Percentiles rank a stretch among this genome's conserved stretches.
These are phyloP conservation scores for Fusarium lyarnte DNA, from an alignment of 2,329 filamentous ascomycete genomes.

Conservation along the genomic window DNA sequence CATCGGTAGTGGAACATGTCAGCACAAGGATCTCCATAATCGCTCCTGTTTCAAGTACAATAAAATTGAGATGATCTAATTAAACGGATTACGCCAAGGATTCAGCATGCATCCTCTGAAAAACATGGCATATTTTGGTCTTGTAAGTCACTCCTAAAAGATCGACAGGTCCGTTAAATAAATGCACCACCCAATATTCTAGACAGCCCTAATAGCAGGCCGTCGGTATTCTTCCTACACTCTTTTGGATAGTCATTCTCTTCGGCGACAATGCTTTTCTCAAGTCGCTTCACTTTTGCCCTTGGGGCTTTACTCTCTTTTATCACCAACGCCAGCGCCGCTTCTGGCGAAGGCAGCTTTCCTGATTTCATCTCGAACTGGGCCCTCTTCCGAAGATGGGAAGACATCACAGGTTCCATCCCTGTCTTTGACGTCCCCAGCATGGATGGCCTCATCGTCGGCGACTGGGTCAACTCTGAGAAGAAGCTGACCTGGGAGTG, in stretches of 20 bases:
- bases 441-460: not conserved
- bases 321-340: not conserved
- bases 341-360: not conserved
- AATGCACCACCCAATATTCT: constrained; percentile 6
- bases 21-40: not conserved
- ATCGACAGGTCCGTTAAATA: constrained; percentile 1
- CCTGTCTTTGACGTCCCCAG: constrained; percentile 3
- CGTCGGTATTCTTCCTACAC: not conserved
- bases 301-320: constrained; percentile 7
- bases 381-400: not conserved
- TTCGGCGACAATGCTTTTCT: constrained; percentile 8
- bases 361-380: constrained; percentile 6
- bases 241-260: not conserved
- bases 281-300: constrained; percentile 10
- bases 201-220: not conserved
- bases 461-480: not conserved
- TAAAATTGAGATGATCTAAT: not conserved
- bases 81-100: not conserved
- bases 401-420: not conserved
- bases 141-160: not conserved
- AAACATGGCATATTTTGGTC: not conserved
- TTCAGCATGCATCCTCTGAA: not conserved
- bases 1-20: not conserved
- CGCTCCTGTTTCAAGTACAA: constrained; percentile 5
- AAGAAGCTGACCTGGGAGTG: constrained; percentile 15